A percentile compares a stretch with the other conserved stretches of the same genome.
Conservation (phyloP, 2,329 filamentous ascomycete species). For the Epichloe sylvatica region DNA sequence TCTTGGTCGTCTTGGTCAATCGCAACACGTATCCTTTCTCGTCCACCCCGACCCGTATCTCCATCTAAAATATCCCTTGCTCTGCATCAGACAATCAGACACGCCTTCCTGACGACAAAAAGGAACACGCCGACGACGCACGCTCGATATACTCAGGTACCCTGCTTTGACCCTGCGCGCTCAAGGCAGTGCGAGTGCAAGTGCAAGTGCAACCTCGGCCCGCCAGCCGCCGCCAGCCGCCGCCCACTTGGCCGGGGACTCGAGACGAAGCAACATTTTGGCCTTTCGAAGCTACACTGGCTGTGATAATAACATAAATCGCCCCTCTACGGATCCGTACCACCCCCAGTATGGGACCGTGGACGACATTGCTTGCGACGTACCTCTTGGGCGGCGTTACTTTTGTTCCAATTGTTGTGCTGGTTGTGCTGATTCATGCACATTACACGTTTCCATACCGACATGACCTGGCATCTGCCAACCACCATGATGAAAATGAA, state of each 20-base stretch:
- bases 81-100: background rate
- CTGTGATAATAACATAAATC: background rate
- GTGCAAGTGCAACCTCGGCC: background rate
- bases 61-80: background rate
- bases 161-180: background rate
- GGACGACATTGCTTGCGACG: slow-evolving; percentile 50
- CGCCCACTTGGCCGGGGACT: background rate
- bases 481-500: slow-evolving; percentile 19
- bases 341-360: slow-evolving; percentile 31
- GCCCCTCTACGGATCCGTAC: background rate
- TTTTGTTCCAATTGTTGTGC: slow-evolving; percentile 61
- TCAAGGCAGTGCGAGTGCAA: background rate
- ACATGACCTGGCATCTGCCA: slow-evolving; percentile 22
- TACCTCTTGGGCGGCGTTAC: slow-evolving; percentile 87
- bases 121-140: background rate
- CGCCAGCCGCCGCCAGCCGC: background rate
- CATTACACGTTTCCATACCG: slow-evolving; percentile 52
- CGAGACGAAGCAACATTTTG: background rate
- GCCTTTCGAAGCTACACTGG: background rate
- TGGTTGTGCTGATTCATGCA: slow-evolving; percentile 47
- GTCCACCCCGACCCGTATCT: background rate
- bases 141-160: background rate
- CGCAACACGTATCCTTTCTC: background rate
- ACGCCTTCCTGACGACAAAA: background rate
- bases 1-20: background rate